Evolutionary conservation across 73 alveolate genomes (phyloP).

Genomic region (Durusdinium trenchii): DNA sequence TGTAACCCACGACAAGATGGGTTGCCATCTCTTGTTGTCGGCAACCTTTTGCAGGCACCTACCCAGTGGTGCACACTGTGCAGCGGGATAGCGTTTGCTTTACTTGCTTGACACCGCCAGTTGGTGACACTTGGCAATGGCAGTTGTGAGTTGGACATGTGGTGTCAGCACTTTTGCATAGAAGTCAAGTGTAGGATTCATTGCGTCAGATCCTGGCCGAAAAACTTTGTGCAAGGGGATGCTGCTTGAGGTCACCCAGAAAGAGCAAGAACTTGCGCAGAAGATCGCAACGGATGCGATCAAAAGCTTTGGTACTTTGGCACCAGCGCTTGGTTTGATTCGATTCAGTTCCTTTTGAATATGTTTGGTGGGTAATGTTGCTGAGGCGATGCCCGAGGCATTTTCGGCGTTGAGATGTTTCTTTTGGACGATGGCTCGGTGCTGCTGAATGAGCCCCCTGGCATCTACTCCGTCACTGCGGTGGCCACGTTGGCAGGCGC

Average conservation of each 20-base stretch:
- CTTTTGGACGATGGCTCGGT: conserved; percentile 44
- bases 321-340: no score
- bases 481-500: no score
- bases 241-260: neutral
- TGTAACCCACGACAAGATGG: no score
- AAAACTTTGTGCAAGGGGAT: no score
- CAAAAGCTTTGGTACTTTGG: neutral
- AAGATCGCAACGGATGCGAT: conserved; percentile 35
- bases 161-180: no score
- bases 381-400: conserved; percentile 23
- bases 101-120: neutral
- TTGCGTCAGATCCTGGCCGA: no score
- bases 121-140: neutral
- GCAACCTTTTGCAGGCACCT: no score
- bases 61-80: conserved; percentile 38
- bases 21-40: no score
- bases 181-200: no score
- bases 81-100: conserved; percentile 27
- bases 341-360: neutral
- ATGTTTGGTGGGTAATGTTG: neutral
- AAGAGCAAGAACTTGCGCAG: conserved; percentile 7
- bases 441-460: conserved; percentile 3
- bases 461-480: no score
- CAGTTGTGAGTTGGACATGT: no score
- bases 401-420: conserved; percentile 66